Evolutionary conservation across 208 protist species (phyloP).

Genomic region (Trichomonas vaginalis): DNA sequence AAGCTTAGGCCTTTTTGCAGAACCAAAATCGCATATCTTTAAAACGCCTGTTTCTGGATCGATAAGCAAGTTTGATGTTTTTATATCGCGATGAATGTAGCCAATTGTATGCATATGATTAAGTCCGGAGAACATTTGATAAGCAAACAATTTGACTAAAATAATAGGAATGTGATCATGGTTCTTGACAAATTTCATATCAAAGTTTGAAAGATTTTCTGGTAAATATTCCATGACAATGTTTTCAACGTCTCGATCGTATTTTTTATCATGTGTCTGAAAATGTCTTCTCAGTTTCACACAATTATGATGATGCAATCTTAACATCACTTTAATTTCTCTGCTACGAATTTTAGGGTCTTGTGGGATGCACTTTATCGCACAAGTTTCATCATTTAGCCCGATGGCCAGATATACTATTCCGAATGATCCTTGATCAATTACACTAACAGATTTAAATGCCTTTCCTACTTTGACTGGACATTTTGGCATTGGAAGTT

Average conservation of each 20-base stretch:
- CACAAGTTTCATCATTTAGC: not conserved
- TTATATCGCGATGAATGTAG: constrained; percentile 77
- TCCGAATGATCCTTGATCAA: not conserved
- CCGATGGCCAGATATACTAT: not conserved
- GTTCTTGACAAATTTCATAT: constrained; percentile 59
- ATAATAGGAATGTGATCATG: constrained; percentile 36
- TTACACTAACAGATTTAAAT: not conserved
- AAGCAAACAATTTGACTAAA: constrained; percentile 60
- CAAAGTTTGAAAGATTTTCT: constrained; percentile 69
- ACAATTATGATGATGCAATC: not conserved
- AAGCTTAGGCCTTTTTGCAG: constrained; percentile 37
- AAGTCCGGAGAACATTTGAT: constrained; percentile 84
- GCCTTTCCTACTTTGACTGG: not conserved
- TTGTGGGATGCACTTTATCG: not conserved
- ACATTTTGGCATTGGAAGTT: not conserved
- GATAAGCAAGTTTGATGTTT: constrained; percentile 72
- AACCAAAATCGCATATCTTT: constrained; percentile 86
- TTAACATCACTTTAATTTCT: not conserved
- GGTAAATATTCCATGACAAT: constrained; percentile 95
- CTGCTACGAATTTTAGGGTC: not conserved
- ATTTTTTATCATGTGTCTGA: not conserved
- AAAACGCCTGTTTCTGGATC: constrained; percentile 57
- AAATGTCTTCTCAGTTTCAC: not conserved
- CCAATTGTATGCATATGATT: constrained; percentile 73
- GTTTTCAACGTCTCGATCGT: constrained; percentile 78